A percentile compares a stretch with the other conserved stretches of the same genome.
Conservation (phyloP, 441 rosid species). For the Omphalea diandra region DNA sequence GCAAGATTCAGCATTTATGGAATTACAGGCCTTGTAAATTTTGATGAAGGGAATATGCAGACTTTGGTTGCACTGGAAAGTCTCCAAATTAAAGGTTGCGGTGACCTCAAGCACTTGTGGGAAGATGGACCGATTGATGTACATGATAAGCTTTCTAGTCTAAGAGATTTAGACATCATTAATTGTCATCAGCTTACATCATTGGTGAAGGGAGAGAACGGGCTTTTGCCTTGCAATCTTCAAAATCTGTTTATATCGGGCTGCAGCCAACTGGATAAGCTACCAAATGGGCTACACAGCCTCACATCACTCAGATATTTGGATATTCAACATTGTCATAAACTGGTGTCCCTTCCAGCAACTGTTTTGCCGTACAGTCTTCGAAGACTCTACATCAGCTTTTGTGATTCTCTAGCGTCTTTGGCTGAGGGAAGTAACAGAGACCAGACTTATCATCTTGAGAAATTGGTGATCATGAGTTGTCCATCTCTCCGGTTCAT, state of each 20-base stretch:
- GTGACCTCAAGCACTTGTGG: not conserved
- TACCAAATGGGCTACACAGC: not conserved
- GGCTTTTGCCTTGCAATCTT: not conserved
- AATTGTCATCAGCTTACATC: not conserved
- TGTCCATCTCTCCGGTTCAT: not conserved
- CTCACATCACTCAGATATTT: not conserved
- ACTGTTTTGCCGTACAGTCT: not conserved
- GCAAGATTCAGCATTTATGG: not conserved
- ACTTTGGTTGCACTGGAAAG: constrained; percentile 1
- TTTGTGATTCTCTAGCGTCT: no score
- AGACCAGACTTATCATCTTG: not conserved
- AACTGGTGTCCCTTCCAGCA: not conserved
- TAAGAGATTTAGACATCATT: not conserved
- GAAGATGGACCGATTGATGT: not conserved
- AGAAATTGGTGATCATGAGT: not conserved
- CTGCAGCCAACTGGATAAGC: not conserved
- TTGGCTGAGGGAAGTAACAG: not conserved
- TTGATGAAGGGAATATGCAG: not conserved
- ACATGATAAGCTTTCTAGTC: not conserved
- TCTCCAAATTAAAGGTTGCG: not conserved
- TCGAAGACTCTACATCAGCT: no score
- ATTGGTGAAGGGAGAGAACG: not conserved
- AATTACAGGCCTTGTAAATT: not conserved
- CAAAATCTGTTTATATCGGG: not conserved
- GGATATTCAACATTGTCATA: not conserved